Conservation (phyloP, 768 basidiomycete species). For the Mycena filopes region DNA sequence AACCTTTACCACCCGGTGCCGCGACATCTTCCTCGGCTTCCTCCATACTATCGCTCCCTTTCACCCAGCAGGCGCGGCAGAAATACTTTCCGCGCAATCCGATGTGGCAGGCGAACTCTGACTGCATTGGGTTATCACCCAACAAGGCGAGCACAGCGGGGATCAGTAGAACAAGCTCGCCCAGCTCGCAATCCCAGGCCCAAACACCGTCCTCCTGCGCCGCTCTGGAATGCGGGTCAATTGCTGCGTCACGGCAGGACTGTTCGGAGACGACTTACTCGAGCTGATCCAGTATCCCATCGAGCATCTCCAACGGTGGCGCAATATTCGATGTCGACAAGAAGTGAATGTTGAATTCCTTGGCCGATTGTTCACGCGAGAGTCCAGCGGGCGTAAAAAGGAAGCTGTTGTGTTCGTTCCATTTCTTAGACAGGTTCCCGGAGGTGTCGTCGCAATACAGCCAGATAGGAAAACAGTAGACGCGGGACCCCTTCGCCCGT, state of each 20-base stretch:
- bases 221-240: background rate
- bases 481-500: slow-evolving; percentile 42
- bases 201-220: slow-evolving; percentile 44
- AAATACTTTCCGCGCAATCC: slow-evolving; percentile 50
- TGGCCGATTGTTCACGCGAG: slow-evolving; percentile 39
- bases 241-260: too few relatives aligned
- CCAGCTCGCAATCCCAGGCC: slow-evolving; percentile 46
- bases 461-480: slow-evolving; percentile 48
- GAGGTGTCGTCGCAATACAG: slow-evolving; percentile 58
- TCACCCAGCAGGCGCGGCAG: slow-evolving; percentile 51
- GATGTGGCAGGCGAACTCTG: slow-evolving; percentile 50
- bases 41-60: slow-evolving; percentile 32
- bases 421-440: slow-evolving; percentile 58
- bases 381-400: slow-evolving; percentile 51
- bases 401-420: slow-evolving; percentile 57
- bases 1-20: background rate
- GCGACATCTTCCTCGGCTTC: slow-evolving; percentile 7
- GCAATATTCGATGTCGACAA: slow-evolving; percentile 54
- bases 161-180: slow-evolving; percentile 44
- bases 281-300: slow-evolving; percentile 46
- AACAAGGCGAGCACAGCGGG: slow-evolving; percentile 43
- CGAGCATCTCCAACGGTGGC: slow-evolving; percentile 55
- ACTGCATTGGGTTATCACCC: slow-evolving; percentile 43
- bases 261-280: too few relatives aligned
- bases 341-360: slow-evolving; percentile 54